Evolutionary conservation across 192 early-diverging fungal species (phyloP).

Genomic region (Physocladia obscura): DNA sequence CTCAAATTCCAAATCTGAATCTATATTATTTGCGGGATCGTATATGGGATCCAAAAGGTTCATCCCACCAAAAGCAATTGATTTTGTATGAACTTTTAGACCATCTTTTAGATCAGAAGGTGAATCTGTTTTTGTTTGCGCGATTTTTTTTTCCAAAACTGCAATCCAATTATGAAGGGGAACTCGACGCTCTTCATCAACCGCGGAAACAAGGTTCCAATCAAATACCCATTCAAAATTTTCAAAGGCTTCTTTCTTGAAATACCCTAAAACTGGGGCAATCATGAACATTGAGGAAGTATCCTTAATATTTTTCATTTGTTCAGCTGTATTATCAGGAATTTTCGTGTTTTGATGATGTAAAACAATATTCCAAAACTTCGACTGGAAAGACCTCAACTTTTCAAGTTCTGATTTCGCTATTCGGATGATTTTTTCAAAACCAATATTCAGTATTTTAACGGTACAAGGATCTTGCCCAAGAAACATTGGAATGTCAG

Average conservation of each 20-base stretch:
- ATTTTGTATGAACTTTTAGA: too few relatives aligned
- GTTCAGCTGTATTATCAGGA: too few relatives aligned
- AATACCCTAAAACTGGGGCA: conserved; percentile 24
- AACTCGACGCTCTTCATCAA: conserved; percentile 8
- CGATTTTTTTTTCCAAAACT: too few relatives aligned
- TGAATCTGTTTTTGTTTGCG: too few relatives aligned
- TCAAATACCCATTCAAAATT: conserved; percentile 32
- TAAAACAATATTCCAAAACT: conserved; percentile 37
- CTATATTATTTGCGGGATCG: too few relatives aligned
- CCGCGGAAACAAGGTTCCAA: conserved; percentile 26
- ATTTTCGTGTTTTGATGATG: too few relatives aligned
- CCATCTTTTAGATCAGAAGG: too few relatives aligned
- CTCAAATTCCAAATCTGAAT: background rate
- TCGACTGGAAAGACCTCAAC: conserved; percentile 36
- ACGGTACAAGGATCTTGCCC: conserved; percentile 25
- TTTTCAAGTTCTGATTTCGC: background rate
- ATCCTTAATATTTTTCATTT: too few relatives aligned
- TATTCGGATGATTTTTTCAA: conserved; percentile 26
- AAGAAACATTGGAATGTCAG: conserved; percentile 31
- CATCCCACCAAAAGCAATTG: too few relatives aligned
- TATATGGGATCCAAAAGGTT: conserved; percentile 2
- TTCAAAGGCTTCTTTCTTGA: background rate
- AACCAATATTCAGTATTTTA: conserved; percentile 1
- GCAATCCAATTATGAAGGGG: conserved; percentile 37
- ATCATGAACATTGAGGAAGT: conserved; percentile 28